Base-by-base conservation (phyloP, 352 stramenopile species). In the Phytophthora brassicae region DNA sequence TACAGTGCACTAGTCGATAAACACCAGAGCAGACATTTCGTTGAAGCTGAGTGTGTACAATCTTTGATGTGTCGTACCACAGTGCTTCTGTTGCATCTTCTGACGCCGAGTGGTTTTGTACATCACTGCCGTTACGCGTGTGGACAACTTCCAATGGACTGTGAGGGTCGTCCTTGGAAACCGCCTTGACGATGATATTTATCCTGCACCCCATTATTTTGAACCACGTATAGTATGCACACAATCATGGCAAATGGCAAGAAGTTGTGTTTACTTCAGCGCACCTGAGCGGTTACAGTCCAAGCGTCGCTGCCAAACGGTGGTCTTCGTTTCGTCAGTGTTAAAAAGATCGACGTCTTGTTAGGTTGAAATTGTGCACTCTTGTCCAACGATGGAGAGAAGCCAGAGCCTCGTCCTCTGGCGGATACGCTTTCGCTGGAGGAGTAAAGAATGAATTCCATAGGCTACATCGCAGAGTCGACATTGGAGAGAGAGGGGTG, bases 191-290 rank as follows among this genome's bases (percentile, higher is more conserved):
- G 20, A 55, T 44, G n/a, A 62, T 24, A 17, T 46, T 55, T 44
- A 62, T 62, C 31, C 38, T 54, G 16, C 55, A 62, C 29, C 55
- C 44, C 39, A 54, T 42, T 48, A 16, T 3, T 17, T 62, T 62
- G 4, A 62, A 6, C 43, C 44, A 12, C 55, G 42, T 33, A 62
- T 62, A 0, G 19, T 22, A 2, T 35, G 54, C 9, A 48, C 22
- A 2, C 29, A 6, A 16, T 48, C 22, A 0, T 48, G 13, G 7
- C 38, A n/a, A n/a, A n/a, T 24, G 24, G 14, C n/a, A 43, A 54
- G 17, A 16, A 29, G 43, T 11, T 62, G 43, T 12, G 43, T 60
- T 44, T 38, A 14, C 20, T 50, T 55, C 19, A 24, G 33, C 19
- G 19, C 22, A 29, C 19, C 43, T 0, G 29, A 36, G 7, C 44